Base-by-base conservation (phyloP, 1,284 basidiomycete species). In the Ceratobasidium sp. region DNA sequence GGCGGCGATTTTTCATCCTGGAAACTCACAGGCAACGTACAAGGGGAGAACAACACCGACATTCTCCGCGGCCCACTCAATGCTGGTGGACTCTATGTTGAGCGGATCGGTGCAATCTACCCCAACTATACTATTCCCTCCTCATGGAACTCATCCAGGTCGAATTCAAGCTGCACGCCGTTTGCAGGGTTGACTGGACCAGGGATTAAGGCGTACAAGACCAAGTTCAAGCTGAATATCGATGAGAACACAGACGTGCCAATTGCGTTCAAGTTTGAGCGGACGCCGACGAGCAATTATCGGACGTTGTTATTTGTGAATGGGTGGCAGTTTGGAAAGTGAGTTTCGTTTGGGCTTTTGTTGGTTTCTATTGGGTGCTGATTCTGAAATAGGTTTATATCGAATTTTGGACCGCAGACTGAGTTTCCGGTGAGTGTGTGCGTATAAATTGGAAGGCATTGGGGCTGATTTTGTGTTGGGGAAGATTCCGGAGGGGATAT, bases 21-120 rank as follows among this genome's bases (percentile, higher is more conserved):
- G 66, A 69, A 44, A n/a, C 66, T 69, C 38, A 69, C 41, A 14
- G 66, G 66, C 50, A 69, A 69, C 28, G 64, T 67, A 21, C 49
- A 67, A n/a, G 64, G 49, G 32, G 50, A 67, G 18, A 21, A 54
- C 38, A 67, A 30, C 2, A 67, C 49, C 14, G 64, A 67, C 21
- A 55, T 55, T 38, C 43, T 57, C 18, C 64, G 64, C 18, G 50
- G 64, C 9, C 50, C 64, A 38, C 52, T 67, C 50, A 54, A 67
- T 50, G 21, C 49, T 21, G 64, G 64, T 18, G 63, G 63, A 7
- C 64, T 67, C 18, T 67, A 67, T 23, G 64, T 55, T 21, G 64
- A 67, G 44, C 64, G 64, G 13, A 67, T 67, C 26, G 64, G 64
- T 1, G 64, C 64, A 1, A 67, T 54, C 50, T 67, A 49, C 30